Percentiles rank a stretch among this genome's conserved stretches.
These are phyloP conservation scores for Gryganskiella cystojenkinii DNA, from an alignment of 192 early-diverging fungal species.

Conservation along the genomic window DNA sequence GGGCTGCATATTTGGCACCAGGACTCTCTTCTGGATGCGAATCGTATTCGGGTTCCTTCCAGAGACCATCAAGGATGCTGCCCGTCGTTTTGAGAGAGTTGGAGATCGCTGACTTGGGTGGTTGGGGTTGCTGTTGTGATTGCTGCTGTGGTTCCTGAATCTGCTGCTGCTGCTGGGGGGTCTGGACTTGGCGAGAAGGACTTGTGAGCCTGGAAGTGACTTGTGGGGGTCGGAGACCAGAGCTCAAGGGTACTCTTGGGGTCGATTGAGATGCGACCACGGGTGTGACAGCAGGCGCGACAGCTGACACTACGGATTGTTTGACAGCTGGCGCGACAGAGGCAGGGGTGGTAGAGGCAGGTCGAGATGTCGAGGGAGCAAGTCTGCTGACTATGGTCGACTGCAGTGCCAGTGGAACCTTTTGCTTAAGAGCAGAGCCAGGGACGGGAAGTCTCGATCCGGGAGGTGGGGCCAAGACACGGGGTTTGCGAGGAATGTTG, in stretches of 20 bases:
- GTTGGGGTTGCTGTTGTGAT: neutral
- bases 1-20: constrained; percentile 37
- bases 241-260: no score
- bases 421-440: constrained; percentile 13
- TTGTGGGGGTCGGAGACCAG: constrained; percentile 29
- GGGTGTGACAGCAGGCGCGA: neutral
- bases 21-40: constrained; percentile 34
- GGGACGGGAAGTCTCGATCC: constrained; percentile 41
- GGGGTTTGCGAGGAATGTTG: constrained; percentile 48
- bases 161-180: neutral
- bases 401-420: constrained; percentile 25
- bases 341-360: neutral
- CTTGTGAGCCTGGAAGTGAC: constrained; percentile 6
- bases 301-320: neutral
- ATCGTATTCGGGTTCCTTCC: constrained; percentile 21
- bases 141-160: neutral
- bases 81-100: constrained; percentile 4
- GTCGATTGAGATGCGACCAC: no score
- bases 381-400: constrained; percentile 20
- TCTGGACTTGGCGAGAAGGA: neutral
- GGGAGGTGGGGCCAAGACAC: constrained; percentile 33
- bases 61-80: constrained; percentile 43
- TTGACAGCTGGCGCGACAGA: neutral
- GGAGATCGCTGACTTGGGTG: neutral
- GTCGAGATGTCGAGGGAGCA: neutral